Evolutionary conservation across 2,329 filamentous ascomycete species (phyloP).

Genomic region (Pyrenophora seminiperda): DNA sequence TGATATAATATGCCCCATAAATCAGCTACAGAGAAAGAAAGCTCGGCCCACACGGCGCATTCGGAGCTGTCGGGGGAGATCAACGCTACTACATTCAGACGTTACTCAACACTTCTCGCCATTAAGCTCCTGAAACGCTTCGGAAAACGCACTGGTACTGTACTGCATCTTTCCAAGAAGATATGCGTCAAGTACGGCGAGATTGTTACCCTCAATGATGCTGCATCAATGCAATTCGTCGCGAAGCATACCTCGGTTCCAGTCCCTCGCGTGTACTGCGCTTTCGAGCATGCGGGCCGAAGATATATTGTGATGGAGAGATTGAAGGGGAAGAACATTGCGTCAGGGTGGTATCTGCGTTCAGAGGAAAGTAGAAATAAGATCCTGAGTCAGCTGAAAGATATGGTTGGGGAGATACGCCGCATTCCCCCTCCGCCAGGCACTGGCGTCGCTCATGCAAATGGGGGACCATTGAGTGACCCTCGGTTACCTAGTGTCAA

Average conservation of each 20-base stretch:
- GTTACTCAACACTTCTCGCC: slow-evolving; percentile 12
- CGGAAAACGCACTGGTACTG: not conserved
- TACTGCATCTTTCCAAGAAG: too few relatives aligned
- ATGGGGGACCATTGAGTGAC: slow-evolving; percentile 33
- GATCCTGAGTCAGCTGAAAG: slow-evolving; percentile 24
- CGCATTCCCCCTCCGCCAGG: slow-evolving; percentile 13
- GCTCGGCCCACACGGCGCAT: not conserved
- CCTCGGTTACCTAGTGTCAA: slow-evolving; percentile 26
- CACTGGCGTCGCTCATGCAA: slow-evolving; percentile 20
- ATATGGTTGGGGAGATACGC: slow-evolving; percentile 25
- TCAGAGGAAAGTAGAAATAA: slow-evolving; percentile 13
- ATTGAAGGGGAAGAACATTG: slow-evolving; percentile 34
- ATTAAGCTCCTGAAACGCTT: slow-evolving; percentile 12
- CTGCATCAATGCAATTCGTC: slow-evolving; percentile 49
- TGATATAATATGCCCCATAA: not conserved
- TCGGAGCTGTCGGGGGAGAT: slow-evolving; percentile 1
- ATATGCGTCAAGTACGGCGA: not conserved
- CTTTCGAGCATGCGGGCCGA: slow-evolving; percentile 49
- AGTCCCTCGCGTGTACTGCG: slow-evolving; percentile 53
- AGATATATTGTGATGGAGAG: slow-evolving; percentile 57
- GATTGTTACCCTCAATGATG: slow-evolving; percentile 1
- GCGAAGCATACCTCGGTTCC: slow-evolving; percentile 52
- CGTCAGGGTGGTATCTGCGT: not conserved
- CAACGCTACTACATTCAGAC: slow-evolving; percentile 4
- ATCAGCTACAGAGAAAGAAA: slow-evolving; percentile 4